These are phyloP conservation scores for Citrus medica DNA, from an alignment of 345 rosid species.

Conservation along the genomic window DNA sequence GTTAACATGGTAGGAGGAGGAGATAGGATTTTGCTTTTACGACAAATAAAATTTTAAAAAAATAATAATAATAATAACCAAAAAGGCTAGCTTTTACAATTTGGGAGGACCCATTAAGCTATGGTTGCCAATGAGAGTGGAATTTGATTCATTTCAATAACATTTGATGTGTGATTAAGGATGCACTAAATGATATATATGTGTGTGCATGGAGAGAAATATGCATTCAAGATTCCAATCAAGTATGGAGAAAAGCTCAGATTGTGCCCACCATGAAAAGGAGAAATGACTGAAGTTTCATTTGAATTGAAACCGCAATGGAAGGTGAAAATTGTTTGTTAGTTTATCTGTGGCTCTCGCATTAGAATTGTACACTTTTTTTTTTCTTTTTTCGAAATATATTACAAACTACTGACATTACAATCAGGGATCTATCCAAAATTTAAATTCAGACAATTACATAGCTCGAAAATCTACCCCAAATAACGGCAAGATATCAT, in stretches of 20 bases:
- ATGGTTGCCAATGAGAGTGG: neutral
- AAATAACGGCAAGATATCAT: neutral
- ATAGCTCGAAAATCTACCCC: neutral
- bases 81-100: neutral
- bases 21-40: neutral
- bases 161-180: constrained; percentile 3
- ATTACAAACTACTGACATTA: too few species aligned
- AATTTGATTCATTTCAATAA: neutral
- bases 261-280: neutral
- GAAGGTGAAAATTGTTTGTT: neutral
- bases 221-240: neutral
- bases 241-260: neutral
- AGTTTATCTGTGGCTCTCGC: too few species aligned
- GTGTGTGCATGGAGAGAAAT: neutral
- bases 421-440: neutral
- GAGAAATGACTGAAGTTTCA: neutral
- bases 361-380: too few species aligned
- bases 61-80: neutral
- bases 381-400: too few species aligned
- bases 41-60: neutral
- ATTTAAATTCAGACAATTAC: too few species aligned
- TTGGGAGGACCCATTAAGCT: neutral
- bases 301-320: neutral
- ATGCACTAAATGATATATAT: neutral
- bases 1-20: neutral